Evolutionary conservation across 2,329 filamentous ascomycete genomes (phyloP).

Genomic region (Ophiostoma australiae): DNA sequence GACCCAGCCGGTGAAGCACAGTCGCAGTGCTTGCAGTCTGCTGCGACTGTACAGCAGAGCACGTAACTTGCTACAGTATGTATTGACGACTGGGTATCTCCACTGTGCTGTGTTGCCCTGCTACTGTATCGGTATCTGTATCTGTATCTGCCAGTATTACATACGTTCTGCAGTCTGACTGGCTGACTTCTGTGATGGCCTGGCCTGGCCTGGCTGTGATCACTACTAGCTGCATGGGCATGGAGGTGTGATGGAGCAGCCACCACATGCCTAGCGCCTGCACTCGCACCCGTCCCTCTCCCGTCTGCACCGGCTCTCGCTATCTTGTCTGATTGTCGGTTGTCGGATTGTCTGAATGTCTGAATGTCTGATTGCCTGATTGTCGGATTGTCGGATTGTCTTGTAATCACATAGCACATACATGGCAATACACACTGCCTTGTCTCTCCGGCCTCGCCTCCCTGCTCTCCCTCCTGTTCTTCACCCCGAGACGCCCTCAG

Average conservation of each 20-base stretch:
- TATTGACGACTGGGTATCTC: too few relatives aligned
- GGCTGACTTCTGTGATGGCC: too few relatives aligned
- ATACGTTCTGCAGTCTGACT: too few relatives aligned
- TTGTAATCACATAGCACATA: background rate
- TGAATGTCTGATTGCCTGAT: background rate
- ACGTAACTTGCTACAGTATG: too few relatives aligned
- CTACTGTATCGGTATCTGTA: too few relatives aligned
- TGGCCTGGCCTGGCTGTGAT: too few relatives aligned
- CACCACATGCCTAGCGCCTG: too few relatives aligned
- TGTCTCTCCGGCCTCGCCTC: background rate
- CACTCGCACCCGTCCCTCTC: background rate
- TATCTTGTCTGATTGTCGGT: background rate
- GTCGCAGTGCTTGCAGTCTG: background rate
- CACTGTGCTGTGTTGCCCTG: too few relatives aligned
- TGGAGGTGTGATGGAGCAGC: background rate
- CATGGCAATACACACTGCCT: background rate
- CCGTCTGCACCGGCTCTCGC: background rate
- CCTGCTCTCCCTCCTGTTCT: background rate
- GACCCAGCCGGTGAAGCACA: constrained; percentile 1
- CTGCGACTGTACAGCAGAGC: background rate
- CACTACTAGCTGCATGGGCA: too few relatives aligned
- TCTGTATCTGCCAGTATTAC: too few relatives aligned
- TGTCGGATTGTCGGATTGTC: background rate
- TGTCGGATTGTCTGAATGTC: background rate
- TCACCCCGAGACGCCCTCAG: background rate